Evolutionary conservation across 257 asterid genomes (phyloP).

Genomic region (Solanum paucissectum): DNA sequence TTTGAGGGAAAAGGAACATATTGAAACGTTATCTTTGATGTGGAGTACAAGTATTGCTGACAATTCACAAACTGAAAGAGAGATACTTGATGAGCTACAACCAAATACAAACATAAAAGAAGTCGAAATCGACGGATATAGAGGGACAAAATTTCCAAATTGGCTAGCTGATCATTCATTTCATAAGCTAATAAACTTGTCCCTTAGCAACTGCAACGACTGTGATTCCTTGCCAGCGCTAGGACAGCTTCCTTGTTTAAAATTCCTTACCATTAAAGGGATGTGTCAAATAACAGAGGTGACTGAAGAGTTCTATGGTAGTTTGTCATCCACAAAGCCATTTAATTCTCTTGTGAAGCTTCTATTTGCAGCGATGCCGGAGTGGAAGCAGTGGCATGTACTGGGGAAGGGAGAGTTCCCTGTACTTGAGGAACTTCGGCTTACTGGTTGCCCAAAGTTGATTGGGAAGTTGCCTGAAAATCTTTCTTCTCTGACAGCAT

Average conservation of each 20-base stretch:
- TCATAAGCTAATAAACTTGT: not conserved
- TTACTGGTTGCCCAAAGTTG: not conserved
- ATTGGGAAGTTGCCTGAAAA: not conserved
- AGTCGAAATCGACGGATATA: rapidly evolving
- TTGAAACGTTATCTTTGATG: not conserved
- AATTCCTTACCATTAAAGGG: no score
- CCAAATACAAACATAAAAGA: no score
- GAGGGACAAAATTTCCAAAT: no score
- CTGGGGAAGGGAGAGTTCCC: not conserved
- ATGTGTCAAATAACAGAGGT: no score
- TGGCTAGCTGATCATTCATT: not conserved
- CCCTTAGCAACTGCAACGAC: no score
- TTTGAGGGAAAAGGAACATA: no score
- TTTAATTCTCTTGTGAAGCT: not conserved
- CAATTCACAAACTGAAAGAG: not conserved
- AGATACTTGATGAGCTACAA: no score
- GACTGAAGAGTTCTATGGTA: no score
- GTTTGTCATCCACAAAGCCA: not conserved
- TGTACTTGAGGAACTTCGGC: not conserved
- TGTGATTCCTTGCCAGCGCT: no score
- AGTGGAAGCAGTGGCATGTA: not conserved
- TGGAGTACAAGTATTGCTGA: not conserved
- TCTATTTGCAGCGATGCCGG: not conserved
- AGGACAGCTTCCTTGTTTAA: no score
- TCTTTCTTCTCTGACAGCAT: not conserved